Evolutionary conservation across 1,284 basidiomycete species (phyloP), one percentile per base, ranked within the genome.

Genomic region (Singerocomus rubriflavus): DNA sequence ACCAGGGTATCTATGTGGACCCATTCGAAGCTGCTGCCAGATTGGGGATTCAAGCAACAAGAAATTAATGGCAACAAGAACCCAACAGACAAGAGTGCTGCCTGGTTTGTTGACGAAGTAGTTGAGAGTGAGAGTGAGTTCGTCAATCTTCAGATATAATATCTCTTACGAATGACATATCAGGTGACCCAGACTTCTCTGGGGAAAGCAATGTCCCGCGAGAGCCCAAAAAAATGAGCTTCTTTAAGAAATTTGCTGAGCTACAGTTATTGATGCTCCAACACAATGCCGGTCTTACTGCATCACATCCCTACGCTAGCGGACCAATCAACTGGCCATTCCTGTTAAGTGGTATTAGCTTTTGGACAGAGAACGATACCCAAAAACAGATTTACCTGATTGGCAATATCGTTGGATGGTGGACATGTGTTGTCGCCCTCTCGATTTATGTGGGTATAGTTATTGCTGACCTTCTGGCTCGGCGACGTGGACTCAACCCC

Each of bases 1-100:
- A 99, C 97, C 2, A 87, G 84, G 63, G 97, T 99, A 30, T 83
- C 88, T 1, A 82, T 99, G 76, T 98, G 93, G 94, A 98, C 95
- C 6, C 91, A 96, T 65, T 62, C 79, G 11, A 82, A 86, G 48
- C 79, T 84, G 42, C 77, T 99, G 11, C 97, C 97, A 0, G 94
- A 95, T 2, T 99, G 97, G 97, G 97, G 85, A 1, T 95, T 87
- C 76, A 89, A 88, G 63, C 97, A 99, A 70, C 94, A 98, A 64
- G 97, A 99, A 66, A 84, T 99, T 59, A 99, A 99, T 64, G 97
- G 97, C 0, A 95, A 98, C 76, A 99, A 98, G 78, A 94, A 91
- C 53, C 76, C 87, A 6, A 71, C 78, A 21, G 97, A 98, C 56
- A 87, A 84, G 66, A 84, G 84, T 11, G 87, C 89, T 2, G 80